Percentiles rank a stretch among this genome's conserved stretches.
These are phyloP conservation scores for Cyberlindnera galapagoensis DNA, from an alignment of 805 yeast species.

Conservation along the genomic window DNA sequence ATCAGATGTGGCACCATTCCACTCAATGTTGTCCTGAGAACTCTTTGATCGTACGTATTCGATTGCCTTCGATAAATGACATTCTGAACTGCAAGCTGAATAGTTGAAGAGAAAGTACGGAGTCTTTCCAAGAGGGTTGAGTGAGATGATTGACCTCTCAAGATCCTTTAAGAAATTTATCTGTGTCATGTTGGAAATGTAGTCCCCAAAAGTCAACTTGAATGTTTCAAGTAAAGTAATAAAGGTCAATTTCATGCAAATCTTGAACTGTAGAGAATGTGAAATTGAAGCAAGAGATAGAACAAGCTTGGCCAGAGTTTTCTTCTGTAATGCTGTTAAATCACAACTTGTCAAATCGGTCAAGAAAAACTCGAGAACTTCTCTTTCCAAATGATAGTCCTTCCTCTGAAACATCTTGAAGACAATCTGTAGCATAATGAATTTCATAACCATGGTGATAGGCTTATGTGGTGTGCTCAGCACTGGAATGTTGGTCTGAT, in stretches of 20 bases:
- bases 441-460: constrained; percentile 8
- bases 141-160: constrained; percentile 2
- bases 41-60: constrained; percentile 1
- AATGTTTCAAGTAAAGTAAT: constrained; percentile 12
- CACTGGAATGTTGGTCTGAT: neutral
- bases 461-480: neutral
- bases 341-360: constrained; percentile 3
- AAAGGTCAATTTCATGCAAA: constrained; percentile 19
- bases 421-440: constrained; percentile 17
- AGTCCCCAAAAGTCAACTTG: constrained; percentile 14
- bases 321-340: constrained; percentile 10
- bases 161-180: constrained; percentile 7
- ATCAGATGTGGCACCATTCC: constrained; percentile 14
- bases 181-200: constrained; percentile 12
- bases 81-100: constrained; percentile 8
- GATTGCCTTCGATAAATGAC: constrained; percentile 3
- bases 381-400: constrained; percentile 5
- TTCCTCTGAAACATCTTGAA: constrained; percentile 18
- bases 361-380: constrained; percentile 9
- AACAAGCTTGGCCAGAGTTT: constrained; percentile 12
- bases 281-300: constrained; percentile 17
- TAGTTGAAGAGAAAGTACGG: constrained; percentile 15
- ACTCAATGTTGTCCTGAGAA: constrained; percentile 7
- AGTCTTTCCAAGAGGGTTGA: constrained; percentile 4
- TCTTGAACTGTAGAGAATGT: constrained; percentile 14